Evolutionary conservation across 2,329 filamentous ascomycete species (phyloP).

Genomic region (Trichoderma sp.): DNA sequence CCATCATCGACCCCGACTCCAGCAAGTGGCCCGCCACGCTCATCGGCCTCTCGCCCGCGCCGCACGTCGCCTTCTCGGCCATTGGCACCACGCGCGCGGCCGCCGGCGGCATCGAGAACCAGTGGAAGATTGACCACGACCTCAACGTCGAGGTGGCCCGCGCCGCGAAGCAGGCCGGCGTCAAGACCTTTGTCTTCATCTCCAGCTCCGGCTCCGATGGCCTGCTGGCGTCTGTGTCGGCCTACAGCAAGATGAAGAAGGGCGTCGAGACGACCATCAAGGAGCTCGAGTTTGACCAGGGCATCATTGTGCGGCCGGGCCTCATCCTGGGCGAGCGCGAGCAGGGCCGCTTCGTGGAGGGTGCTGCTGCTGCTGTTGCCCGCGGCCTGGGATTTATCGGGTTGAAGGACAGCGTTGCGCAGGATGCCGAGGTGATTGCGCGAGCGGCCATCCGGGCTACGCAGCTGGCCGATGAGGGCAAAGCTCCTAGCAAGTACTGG

Average conservation of each 20-base stretch:
- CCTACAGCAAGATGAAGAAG: constrained; percentile 74
- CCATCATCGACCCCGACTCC: constrained; percentile 67
- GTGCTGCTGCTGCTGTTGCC: constrained; percentile 59
- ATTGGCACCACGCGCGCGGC: constrained; percentile 78
- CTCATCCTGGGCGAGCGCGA: constrained; percentile 74
- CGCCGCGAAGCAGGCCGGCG: constrained; percentile 72
- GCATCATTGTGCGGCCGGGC: constrained; percentile 74
- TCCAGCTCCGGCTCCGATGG: constrained; percentile 59
- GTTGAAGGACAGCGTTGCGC: constrained; percentile 68
- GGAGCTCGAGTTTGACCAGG: constrained; percentile 73
- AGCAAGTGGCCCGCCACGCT: constrained; percentile 69
- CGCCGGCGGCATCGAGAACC: constrained; percentile 76
- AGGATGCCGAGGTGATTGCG: constrained; percentile 75
- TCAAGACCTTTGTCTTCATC: constrained; percentile 76
- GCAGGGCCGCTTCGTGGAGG: constrained; percentile 62
- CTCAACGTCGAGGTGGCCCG: constrained; percentile 79
- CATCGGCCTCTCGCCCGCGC: constrained; percentile 55
- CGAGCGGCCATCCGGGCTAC: constrained; percentile 66
- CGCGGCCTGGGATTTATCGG: constrained; percentile 59
- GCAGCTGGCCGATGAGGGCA: constrained; percentile 60
- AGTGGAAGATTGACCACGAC: constrained; percentile 88
- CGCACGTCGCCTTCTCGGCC: constrained; percentile 72
- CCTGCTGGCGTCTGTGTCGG: constrained; percentile 48
- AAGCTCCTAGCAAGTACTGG: constrained; percentile 65
- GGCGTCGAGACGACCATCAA: constrained; percentile 81